Evolutionary conservation across 768 basidiomycete genomes (phyloP).

Genomic region (Galerina sulciceps): DNA sequence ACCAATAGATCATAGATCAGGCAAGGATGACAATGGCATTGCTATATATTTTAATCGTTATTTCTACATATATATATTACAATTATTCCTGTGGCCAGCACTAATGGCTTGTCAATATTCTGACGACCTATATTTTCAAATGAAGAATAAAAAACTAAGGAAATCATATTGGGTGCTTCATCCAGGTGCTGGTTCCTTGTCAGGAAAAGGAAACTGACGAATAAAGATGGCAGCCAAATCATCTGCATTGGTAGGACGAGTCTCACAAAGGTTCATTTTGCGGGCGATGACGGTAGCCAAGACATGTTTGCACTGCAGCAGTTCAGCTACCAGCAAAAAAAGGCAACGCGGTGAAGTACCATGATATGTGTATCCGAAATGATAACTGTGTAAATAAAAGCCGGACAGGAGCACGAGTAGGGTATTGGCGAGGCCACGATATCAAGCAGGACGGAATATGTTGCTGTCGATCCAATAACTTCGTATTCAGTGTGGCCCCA

Average conservation of each 20-base stretch:
- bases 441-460: slow-evolving; percentile 61
- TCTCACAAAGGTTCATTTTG: slow-evolving; percentile 52
- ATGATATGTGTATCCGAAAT: slow-evolving; percentile 63
- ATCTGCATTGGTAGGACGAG: slow-evolving; percentile 49
- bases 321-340: not conserved
- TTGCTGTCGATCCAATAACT: slow-evolving; percentile 68
- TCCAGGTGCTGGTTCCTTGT: not conserved
- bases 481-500: slow-evolving; percentile 68
- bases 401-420: slow-evolving; percentile 76
- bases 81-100: too few species aligned
- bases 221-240: slow-evolving; percentile 51
- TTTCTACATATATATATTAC: not conserved
- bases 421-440: slow-evolving; percentile 41
- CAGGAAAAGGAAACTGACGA: slow-evolving; percentile 32
- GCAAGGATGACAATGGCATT: not conserved
- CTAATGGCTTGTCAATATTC: too few species aligned
- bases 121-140: too few species aligned
- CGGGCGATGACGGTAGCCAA: slow-evolving; percentile 68
- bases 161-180: not conserved
- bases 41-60: not conserved
- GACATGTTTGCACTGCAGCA: slow-evolving; percentile 75
- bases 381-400: slow-evolving; percentile 70
- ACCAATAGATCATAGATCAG: not conserved
- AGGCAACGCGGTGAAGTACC: slow-evolving; percentile 42
- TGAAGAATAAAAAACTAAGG: too few species aligned